These are phyloP conservation scores for Auxenochlorella pyrenoidosa DNA, from an alignment of 139 green algal species.

Conservation along the genomic window DNA sequence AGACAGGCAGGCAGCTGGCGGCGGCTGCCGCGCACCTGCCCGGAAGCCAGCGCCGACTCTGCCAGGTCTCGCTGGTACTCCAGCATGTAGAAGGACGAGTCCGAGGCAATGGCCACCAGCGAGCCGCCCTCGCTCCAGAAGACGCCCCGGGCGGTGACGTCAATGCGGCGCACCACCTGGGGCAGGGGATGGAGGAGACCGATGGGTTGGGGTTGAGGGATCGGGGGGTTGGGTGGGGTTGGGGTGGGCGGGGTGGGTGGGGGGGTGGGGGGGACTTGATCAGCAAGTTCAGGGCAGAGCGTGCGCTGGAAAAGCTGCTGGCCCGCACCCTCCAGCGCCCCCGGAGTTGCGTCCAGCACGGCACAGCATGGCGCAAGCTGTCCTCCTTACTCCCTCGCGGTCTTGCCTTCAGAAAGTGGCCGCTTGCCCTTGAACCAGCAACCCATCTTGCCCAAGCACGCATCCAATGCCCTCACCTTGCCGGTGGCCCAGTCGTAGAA, in stretches of 20 bases:
- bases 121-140: constrained; percentile 92
- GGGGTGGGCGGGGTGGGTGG: background rate
- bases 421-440: too few relatives aligned
- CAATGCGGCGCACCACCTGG: constrained; percentile 89
- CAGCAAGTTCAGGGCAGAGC: too few relatives aligned
- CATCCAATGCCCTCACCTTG: constrained; percentile 40
- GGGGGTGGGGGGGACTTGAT: too few relatives aligned
- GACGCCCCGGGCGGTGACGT: constrained; percentile 83
- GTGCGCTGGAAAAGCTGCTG: too few relatives aligned
- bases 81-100: constrained; percentile 91
- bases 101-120: constrained; percentile 84
- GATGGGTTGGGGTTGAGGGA: background rate
- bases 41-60: constrained; percentile 63
- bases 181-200: background rate
- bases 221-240: background rate
- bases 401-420: too few relatives aligned
- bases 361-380: too few relatives aligned
- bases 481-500: constrained; percentile 97
- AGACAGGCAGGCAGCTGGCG: background rate
- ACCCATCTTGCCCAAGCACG: background rate
- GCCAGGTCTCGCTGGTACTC: constrained; percentile 76
- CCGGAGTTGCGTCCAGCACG: too few relatives aligned
- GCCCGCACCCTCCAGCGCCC: too few relatives aligned
- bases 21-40: constrained; percentile 25
- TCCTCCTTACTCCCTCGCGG: too few relatives aligned